phyloP scores from a whole-genome alignment of 495 filamentous ascomycete species.

The Trichocladium uniseriatum region DNA sequence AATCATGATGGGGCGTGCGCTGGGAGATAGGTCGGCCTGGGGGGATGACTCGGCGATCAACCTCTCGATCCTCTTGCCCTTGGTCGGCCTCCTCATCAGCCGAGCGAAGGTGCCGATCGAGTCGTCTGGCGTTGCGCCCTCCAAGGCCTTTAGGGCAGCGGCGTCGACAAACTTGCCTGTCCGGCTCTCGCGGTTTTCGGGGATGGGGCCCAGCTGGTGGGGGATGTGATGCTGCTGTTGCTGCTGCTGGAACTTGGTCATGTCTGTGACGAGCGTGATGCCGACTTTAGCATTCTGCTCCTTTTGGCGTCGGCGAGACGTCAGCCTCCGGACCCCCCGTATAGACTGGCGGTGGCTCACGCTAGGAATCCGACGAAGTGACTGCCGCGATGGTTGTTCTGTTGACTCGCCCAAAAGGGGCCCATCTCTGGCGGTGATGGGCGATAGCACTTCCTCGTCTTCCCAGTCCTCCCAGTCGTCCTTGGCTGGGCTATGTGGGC shows the following conservation, averaged over 20 bases:
- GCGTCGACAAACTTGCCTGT: slow-evolving; percentile 40
- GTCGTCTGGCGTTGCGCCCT: slow-evolving; percentile 32
- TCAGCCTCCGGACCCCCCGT: slow-evolving; percentile 31
- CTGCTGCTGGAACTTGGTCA: slow-evolving; percentile 30
- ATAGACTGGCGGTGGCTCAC: slow-evolving; percentile 24
- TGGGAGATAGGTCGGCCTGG: slow-evolving; percentile 59
- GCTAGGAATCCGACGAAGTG: too few species aligned
- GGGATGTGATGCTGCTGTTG: slow-evolving; percentile 18
- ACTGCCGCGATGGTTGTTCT: slow-evolving; percentile 4
- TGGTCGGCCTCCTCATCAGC: slow-evolving; percentile 31
- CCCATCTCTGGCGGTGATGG: slow-evolving; percentile 15
- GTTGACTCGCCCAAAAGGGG: slow-evolving; percentile 12
- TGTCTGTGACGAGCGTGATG: slow-evolving; percentile 57
- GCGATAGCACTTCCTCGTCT: slow-evolving; percentile 29
- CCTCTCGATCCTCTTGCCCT: slow-evolving; percentile 22
- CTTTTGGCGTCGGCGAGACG: slow-evolving; percentile 42
- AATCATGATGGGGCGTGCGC: slow-evolving; percentile 67
- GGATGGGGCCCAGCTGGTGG: slow-evolving; percentile 11
- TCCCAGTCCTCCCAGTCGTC: slow-evolving; percentile 45
- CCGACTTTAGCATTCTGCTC: slow-evolving; percentile 50
- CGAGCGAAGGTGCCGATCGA: slow-evolving; percentile 36
- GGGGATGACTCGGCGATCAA: slow-evolving; percentile 11
- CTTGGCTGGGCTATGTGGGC: slow-evolving; percentile 10
- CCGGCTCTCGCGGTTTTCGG: slow-evolving; percentile 17
- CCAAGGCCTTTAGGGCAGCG: slow-evolving; percentile 41